phyloP scores from a whole-genome alignment of 768 basidiomycete species.

The Coprinopsis strossmayeri region DNA sequence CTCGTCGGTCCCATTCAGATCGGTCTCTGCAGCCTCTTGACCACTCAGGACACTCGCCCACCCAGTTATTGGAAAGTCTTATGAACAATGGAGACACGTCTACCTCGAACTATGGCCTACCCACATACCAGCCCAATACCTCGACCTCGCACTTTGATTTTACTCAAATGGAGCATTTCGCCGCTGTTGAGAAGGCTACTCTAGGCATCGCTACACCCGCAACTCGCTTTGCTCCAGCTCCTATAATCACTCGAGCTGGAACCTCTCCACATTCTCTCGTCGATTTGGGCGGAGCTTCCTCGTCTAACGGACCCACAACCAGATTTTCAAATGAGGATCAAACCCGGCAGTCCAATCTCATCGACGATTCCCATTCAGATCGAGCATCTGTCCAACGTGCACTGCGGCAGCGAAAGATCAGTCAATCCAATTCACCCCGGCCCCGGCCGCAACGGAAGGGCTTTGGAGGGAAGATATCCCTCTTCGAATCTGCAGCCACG shows the following conservation, averaged over 20 bases:
- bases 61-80: constrained; percentile 29
- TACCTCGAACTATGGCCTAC: constrained; percentile 41
- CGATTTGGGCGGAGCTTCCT: background rate
- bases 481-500: constrained; percentile 66
- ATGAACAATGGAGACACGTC: constrained; percentile 21
- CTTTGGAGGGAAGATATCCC: constrained; percentile 78
- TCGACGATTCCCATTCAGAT: constrained; percentile 12
- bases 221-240: constrained; percentile 30
- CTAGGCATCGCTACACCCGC: constrained; percentile 51
- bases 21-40: constrained; percentile 28
- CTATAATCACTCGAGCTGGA: constrained; percentile 14
- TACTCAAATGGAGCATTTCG: constrained; percentile 69
- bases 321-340: constrained; percentile 4
- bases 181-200: constrained; percentile 55
- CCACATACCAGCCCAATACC: constrained; percentile 61
- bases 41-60: constrained; percentile 36
- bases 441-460: constrained; percentile 56
- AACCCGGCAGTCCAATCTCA: constrained; percentile 5
- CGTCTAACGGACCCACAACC: background rate
- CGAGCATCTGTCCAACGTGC: constrained; percentile 23
- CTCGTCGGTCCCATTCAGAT: constrained; percentile 19
- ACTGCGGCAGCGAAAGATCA: constrained; percentile 78
- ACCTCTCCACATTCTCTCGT: constrained; percentile 2
- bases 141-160: constrained; percentile 67
- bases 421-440: constrained; percentile 61